Percentiles rank a stretch among this genome's conserved stretches.
phyloP scores from a whole-genome alignment of 2,329 filamentous ascomycete species.

The Botrytis medusae region DNA sequence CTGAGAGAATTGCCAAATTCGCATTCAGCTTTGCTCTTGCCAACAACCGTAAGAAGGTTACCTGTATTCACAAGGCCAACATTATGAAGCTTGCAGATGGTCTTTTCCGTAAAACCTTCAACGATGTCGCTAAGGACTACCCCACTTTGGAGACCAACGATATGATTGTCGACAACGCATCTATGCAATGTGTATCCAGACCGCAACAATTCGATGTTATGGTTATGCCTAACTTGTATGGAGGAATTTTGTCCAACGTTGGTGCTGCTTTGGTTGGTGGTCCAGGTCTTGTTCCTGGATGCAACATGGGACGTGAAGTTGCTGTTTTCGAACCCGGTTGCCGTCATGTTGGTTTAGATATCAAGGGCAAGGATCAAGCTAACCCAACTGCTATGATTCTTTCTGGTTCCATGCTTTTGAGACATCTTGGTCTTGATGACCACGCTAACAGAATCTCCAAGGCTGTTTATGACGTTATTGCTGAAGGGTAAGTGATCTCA shows the following conservation, averaged over 20 bases:
- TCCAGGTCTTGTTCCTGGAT: constrained; percentile 93
- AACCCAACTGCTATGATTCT: constrained; percentile 97
- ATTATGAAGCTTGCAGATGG: constrained; percentile 99
- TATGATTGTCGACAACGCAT: constrained; percentile 99
- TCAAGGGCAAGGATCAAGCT: constrained; percentile 99
- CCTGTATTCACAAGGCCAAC: constrained; percentile 99
- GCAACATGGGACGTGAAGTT: constrained; percentile 99
- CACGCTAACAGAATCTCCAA: constrained; percentile 98
- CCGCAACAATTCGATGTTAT: constrained; percentile 99
- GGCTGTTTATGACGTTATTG: constrained; percentile 74
- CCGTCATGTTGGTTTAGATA: constrained; percentile 98
- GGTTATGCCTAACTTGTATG: constrained; percentile 99
- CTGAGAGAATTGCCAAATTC: constrained; percentile 98
- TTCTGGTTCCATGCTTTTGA: constrained; percentile 93
- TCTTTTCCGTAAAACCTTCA: constrained; percentile 97
- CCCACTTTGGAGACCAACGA: constrained; percentile 94
- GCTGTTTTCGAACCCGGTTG: constrained; percentile 98
- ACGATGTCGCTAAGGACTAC: constrained; percentile 89
- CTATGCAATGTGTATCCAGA: constrained; percentile 95
- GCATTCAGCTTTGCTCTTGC: constrained; percentile 96
- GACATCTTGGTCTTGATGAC: constrained; percentile 95
- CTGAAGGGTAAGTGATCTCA: constrained; percentile 72
- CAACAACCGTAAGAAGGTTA: constrained; percentile 99
- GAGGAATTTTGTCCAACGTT: constrained; percentile 98
- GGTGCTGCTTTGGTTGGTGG: constrained; percentile 95